Conservation (phyloP, 2,329 filamentous ascomycete genomes). For the Colletotrichum limetticola region DNA sequence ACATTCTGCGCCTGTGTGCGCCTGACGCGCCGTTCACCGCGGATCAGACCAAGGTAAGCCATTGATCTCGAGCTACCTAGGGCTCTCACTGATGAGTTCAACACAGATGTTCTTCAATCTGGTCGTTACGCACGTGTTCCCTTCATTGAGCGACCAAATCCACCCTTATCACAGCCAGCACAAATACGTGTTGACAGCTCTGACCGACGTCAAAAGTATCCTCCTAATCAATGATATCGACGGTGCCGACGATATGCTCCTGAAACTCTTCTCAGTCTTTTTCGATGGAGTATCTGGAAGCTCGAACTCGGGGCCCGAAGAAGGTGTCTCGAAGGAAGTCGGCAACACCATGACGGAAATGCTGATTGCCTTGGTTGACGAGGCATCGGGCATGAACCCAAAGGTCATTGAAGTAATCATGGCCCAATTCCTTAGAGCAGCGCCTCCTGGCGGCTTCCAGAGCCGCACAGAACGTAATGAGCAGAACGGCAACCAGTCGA, state of each 20-base stretch:
- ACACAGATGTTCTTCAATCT: conserved; percentile 89
- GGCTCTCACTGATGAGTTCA: conserved; percentile 23
- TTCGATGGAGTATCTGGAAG: conserved; percentile 92
- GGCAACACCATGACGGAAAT: conserved; percentile 92
- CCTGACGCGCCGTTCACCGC: conserved; percentile 94
- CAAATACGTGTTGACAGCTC: conserved; percentile 87
- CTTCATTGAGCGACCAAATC: conserved; percentile 84
- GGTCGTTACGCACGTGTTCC: conserved; percentile 85
- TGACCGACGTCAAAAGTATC: conserved; percentile 94
- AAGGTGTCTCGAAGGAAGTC: conserved; percentile 90
- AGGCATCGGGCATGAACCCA: conserved; percentile 79
- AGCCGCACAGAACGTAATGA: conserved; percentile 65
- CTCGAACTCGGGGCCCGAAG: conserved; percentile 78
- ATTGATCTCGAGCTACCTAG: background rate
- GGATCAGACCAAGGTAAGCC: conserved; percentile 84
- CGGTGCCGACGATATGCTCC: conserved; percentile 80
- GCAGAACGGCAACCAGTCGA: conserved; percentile 81
- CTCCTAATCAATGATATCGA: conserved; percentile 90
- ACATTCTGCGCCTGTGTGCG: conserved; percentile 91
- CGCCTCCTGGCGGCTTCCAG: conserved; percentile 68
- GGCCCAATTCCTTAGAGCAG: conserved; percentile 92
- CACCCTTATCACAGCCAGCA: conserved; percentile 95
- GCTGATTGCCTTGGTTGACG: conserved; percentile 86
- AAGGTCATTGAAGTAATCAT: conserved; percentile 93
- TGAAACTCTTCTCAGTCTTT: conserved; percentile 85